Evolutionary conservation across 495 filamentous ascomycete species (phyloP), one percentile per base, ranked within the genome.

Genomic region (Bryoglossum gracile): DNA sequence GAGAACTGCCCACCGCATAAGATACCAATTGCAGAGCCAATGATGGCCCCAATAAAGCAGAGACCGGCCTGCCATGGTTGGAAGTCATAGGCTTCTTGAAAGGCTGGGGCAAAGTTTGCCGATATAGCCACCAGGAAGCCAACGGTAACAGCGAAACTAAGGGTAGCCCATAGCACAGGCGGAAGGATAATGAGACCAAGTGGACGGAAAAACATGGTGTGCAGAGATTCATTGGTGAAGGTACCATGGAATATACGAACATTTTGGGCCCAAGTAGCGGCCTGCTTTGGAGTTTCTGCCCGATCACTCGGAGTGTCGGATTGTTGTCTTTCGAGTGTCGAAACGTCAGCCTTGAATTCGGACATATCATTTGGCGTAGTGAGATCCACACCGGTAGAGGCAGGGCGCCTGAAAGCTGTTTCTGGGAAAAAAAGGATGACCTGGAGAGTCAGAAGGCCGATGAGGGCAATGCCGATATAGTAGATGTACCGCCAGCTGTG

Each of bases 51-150:
- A 22, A 73, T 50, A 42, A 71, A 76, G 54, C 67, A 71, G 0
- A 76, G 61, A 4, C 72, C 75, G 0, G 66, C 61, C 46, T 76
- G 70, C 60, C 63, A 75, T 9, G 72, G 58, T 32, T 60, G 45
- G 48, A 75, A 75, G 22, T 57, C 53, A 48, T 77, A 77, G 3
- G 65, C 54, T 1, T 44, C 33, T 9, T 52, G 32, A 48, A 70
- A 78, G 5, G 73, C 74, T 0, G 64, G 45, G 0, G 68, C 63
- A n/a, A 72, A 66, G 51, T 74, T 76, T 21, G 72, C 73, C 1
- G 66, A 62, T 14, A 78, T 64, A 22, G 73, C 72, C 0, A 76
- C 69, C 10, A 77, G 59, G 56, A 74, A 75, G 3, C 75, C 72
- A 25, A 77, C 70, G 1, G 70, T 74, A 6, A 70, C 69, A 2